Evolutionary conservation across 208 protist genomes (phyloP).

Genomic region (Crithidia expoeki): DNA sequence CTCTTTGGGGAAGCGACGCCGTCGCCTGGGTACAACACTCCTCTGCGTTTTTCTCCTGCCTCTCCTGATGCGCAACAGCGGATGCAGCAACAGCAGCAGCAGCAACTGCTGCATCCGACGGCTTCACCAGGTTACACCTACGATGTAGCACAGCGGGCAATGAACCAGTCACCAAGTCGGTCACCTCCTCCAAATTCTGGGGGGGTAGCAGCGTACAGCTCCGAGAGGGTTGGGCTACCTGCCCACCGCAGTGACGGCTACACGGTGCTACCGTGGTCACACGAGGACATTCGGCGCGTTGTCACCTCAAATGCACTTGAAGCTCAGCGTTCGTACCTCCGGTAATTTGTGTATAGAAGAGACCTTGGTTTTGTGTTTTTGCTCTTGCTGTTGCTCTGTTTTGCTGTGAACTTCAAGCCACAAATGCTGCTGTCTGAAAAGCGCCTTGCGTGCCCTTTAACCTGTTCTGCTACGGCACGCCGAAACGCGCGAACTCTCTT

Average conservation of each 20-base stretch:
- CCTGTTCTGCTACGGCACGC: too few relatives aligned
- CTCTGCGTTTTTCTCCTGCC: background rate
- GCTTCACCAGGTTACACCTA: constrained; percentile 3
- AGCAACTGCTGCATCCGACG: background rate
- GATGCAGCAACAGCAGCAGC: background rate
- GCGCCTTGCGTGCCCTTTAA: background rate
- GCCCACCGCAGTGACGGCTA: background rate
- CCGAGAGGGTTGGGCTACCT: background rate
- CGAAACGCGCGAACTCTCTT: too few relatives aligned
- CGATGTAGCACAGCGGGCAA: background rate
- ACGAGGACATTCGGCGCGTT: constrained; percentile 57
- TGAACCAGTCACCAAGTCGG: background rate
- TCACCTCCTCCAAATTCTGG: background rate
- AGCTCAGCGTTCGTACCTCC: constrained; percentile 52
- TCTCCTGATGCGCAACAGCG: background rate
- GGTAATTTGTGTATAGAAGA: background rate
- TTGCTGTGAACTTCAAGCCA: background rate
- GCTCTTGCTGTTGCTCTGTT: background rate
- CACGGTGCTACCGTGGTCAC: constrained; percentile 50
- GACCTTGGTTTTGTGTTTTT: background rate
- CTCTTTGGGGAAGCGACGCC: background rate
- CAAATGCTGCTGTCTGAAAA: too few relatives aligned
- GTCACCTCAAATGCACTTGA: constrained; percentile 49
- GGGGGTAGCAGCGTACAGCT: background rate
- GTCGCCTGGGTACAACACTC: background rate